A percentile compares a stretch with the other conserved stretches of the same genome.
Evolutionary conservation across 495 filamentous ascomycete genomes (phyloP).

Genomic region (Talaromyces borbonicus): DNA sequence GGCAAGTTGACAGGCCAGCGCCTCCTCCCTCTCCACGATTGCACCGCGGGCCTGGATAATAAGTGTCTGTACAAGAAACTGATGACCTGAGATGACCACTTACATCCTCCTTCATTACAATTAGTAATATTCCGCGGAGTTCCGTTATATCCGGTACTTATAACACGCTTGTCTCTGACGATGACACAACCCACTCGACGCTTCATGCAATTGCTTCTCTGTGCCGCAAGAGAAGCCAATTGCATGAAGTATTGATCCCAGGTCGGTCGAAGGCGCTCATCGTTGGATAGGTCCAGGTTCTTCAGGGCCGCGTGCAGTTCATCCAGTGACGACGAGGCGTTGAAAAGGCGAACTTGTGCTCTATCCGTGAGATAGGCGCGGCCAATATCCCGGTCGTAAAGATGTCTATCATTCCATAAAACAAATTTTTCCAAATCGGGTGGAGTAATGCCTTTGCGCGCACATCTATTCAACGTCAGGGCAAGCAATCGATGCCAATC

Average conservation of each 20-base stretch:
- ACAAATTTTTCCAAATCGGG: slow-evolving; percentile 73
- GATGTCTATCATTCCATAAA: slow-evolving; percentile 59
- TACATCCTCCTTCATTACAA: slow-evolving; percentile 90
- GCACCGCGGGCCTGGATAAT: slow-evolving; percentile 54
- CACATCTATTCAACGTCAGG: slow-evolving; percentile 26
- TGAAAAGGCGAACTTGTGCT: slow-evolving; percentile 76
- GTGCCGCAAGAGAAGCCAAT: slow-evolving; percentile 81
- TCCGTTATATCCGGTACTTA: slow-evolving; percentile 96
- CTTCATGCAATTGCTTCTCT: slow-evolving; percentile 96
- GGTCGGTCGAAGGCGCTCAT: slow-evolving; percentile 72
- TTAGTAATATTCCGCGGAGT: slow-evolving; percentile 79
- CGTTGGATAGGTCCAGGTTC: slow-evolving; percentile 62
- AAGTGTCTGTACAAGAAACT: neutral
- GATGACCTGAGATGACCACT: slow-evolving; percentile 10
- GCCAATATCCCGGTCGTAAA: slow-evolving; percentile 59
- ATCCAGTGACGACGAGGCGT: slow-evolving; percentile 61
- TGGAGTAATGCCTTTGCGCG: slow-evolving; percentile 27
- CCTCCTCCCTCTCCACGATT: slow-evolving; percentile 66
- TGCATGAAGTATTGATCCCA: slow-evolving; percentile 99
- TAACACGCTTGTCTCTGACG: slow-evolving; percentile 79
- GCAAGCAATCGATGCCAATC: neutral
- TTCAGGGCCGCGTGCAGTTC: slow-evolving; percentile 59
- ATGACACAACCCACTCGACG: slow-evolving; percentile 89
- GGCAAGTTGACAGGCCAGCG: slow-evolving; percentile 66
- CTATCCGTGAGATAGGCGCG: slow-evolving; percentile 63